Base-by-base conservation (phyloP, 257 asterid genomes). In the Catharanthus roseus region DNA sequence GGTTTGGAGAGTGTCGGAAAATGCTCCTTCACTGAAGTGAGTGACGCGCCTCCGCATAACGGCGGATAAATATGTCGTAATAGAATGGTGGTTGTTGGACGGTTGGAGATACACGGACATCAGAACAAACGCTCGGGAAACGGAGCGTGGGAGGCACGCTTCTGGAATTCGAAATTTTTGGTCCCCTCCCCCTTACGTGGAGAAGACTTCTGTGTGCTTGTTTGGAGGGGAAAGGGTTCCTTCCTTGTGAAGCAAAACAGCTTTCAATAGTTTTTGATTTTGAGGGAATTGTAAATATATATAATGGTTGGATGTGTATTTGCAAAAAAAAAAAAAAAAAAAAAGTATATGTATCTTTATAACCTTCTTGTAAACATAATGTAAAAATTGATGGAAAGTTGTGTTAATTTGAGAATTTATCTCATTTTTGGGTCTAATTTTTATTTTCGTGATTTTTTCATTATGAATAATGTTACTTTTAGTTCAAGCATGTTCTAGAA, bases 1-100 rank as follows among this genome's bases (percentile, higher is more conserved):
- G 75, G 86, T 91, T 24, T 91, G 97, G 97, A 83, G 89, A 29
- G 86, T 87, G 2, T 34, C 84, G 0, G 95, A 87, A 56, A 24
- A 64, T 70, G 77, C 78, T 38, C 34, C 65, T 38, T 29, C 42
- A 29, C 65, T 38, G 38, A 23, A 36, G 13, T 1, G 57, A 65
- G 53, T 33, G 19, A 67, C 71, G 60, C 60, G 58, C 45, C 60
- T 18, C 60, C 45, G 19, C 23, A 42, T 41, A 36, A 9, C 51
- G 68, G 23, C 24, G 55, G 55, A 3, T 10, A 49, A 0, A 13
- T n/a, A 49, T 18, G 55, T 49, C 55, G 11, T 19, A 49, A 5
- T 1, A 10, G 0, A 41, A 41, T 28, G 41, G 65, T 5, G 4
- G 65, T 58, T 58, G 41, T 38, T 3, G 36, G n/a, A 33, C 21